Percentiles rank a stretch among this genome's conserved stretches.
phyloP scores from a whole-genome alignment of 352 stramenopile species.

The Globisporangium radiosum region DNA sequence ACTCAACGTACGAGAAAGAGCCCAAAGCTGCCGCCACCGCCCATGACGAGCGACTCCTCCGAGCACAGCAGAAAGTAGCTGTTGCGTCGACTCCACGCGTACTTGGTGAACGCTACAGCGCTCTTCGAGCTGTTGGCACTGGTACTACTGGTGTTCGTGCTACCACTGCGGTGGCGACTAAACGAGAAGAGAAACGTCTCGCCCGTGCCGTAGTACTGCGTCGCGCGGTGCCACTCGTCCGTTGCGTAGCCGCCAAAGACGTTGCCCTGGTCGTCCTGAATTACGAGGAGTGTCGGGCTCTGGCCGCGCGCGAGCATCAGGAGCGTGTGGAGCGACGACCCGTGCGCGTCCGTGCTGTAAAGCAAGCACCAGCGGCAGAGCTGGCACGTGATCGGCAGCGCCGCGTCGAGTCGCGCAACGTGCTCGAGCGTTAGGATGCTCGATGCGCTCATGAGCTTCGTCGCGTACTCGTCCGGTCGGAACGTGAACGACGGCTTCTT shows the following conservation, averaged over 20 bases:
- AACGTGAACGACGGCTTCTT: slow-evolving; percentile 54
- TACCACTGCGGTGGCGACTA: slow-evolving; percentile 7
- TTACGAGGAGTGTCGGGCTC: slow-evolving; percentile 69
- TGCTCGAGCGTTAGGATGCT: slow-evolving; percentile 68
- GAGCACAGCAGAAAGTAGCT: slow-evolving; percentile 90
- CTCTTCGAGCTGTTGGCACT: slow-evolving; percentile 11
- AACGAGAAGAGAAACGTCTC: slow-evolving; percentile 89
- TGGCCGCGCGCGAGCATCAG: slow-evolving; percentile 64
- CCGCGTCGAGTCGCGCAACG: slow-evolving; percentile 61
- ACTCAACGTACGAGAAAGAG: slow-evolving; percentile 69
- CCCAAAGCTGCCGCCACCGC: slow-evolving; percentile 84
- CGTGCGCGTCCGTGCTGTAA: slow-evolving; percentile 72
- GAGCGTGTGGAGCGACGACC: slow-evolving; percentile 71
- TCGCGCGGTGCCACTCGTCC: slow-evolving; percentile 68
- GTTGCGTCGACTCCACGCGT: slow-evolving; percentile 85
- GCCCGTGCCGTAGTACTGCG: slow-evolving; percentile 86
- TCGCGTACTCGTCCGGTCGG: slow-evolving; percentile 55
- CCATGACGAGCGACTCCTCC: slow-evolving; percentile 88
- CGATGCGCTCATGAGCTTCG: slow-evolving; percentile 69
- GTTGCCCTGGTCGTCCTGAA: slow-evolving; percentile 69
- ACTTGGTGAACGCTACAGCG: slow-evolving; percentile 52
- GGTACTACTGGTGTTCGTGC: not conserved
- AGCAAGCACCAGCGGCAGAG: slow-evolving; percentile 77
- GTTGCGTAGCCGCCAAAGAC: slow-evolving; percentile 82
- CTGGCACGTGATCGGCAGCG: slow-evolving; percentile 70